Conservation (phyloP, 495 filamentous ascomycete genomes). For the Penicillium crystallinum region DNA sequence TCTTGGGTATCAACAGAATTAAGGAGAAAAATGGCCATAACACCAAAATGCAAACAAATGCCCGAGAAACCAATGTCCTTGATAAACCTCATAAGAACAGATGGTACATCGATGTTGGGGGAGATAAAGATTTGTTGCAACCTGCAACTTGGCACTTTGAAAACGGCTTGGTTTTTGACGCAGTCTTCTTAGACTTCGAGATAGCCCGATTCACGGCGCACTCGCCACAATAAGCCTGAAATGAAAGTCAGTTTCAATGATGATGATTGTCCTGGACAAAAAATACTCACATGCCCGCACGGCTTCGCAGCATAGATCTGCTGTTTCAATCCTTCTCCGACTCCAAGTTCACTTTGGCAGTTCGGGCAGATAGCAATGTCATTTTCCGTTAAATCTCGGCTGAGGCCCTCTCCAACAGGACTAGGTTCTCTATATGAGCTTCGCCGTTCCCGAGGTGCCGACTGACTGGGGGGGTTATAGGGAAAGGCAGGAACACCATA, state of each 20-base stretch:
- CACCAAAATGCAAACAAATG: conserved; percentile 14
- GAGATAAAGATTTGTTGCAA: conserved; percentile 39
- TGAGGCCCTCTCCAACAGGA: conserved; percentile 57
- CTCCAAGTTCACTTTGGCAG: conserved; percentile 65
- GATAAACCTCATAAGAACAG: conserved; percentile 37
- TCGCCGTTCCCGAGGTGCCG: conserved; percentile 31
- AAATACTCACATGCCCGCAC: conserved; percentile 68
- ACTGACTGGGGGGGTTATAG: conserved; percentile 15
- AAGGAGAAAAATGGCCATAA: conserved; percentile 1
- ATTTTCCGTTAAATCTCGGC: conserved; percentile 55
- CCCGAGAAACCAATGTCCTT: neutral
- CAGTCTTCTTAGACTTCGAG: conserved; percentile 31
- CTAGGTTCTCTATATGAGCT: conserved; percentile 55
- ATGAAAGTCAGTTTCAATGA: conserved; percentile 5
- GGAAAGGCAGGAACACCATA: conserved; percentile 21
- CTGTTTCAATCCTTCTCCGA: conserved; percentile 52
- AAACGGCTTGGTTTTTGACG: conserved; percentile 35
- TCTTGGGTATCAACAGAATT: conserved; percentile 23
- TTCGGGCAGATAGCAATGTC: conserved; percentile 67
- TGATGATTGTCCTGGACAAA: neutral
- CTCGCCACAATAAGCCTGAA: conserved; percentile 66
- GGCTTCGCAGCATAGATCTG: conserved; percentile 68
- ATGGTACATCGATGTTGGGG: conserved; percentile 40
- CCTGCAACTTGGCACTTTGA: conserved; percentile 47
- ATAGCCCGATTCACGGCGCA: conserved; percentile 52